Evolutionary conservation across 805 yeast species (phyloP).

Genomic region (Yamadazyma sp.): DNA sequence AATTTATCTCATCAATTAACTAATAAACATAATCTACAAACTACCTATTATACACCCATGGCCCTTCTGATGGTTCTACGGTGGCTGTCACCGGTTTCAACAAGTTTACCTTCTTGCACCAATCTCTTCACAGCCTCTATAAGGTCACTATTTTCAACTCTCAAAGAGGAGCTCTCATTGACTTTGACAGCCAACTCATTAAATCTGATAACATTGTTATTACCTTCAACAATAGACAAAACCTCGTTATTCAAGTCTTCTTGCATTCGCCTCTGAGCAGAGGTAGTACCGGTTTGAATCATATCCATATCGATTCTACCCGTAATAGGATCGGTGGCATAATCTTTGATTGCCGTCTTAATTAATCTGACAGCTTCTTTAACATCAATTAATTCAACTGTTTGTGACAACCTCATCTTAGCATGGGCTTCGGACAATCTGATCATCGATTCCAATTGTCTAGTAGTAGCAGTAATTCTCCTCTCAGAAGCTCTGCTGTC

Average conservation of each 20-base stretch:
- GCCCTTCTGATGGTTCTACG: conserved; percentile 54
- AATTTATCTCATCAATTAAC: neutral
- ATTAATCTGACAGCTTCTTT: conserved; percentile 91
- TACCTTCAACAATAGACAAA: conserved; percentile 51
- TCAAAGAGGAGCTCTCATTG: conserved; percentile 63
- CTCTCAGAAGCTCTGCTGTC: conserved; percentile 82
- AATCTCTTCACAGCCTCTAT: conserved; percentile 65
- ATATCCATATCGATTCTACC: conserved; percentile 97
- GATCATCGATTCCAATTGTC: conserved; percentile 95
- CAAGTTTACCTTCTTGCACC: conserved; percentile 68
- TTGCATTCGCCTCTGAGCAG: conserved; percentile 75
- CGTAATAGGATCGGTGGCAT: conserved; percentile 96
- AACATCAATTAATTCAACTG: conserved; percentile 79
- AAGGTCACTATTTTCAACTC: conserved; percentile 70
- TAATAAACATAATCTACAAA: neutral
- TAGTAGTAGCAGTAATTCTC: conserved; percentile 95
- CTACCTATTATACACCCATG: conserved; percentile 12
- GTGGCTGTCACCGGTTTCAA: conserved; percentile 70
- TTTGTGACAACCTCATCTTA: conserved; percentile 77
- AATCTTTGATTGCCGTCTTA: conserved; percentile 91
- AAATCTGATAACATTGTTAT: conserved; percentile 51
- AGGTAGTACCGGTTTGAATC: conserved; percentile 92
- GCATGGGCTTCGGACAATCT: conserved; percentile 96
- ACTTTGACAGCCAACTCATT: conserved; percentile 58
- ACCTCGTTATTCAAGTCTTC: conserved; percentile 71